Conservation (phyloP, 164 flowering plant genomes). For the Berberis thunbergii region DNA sequence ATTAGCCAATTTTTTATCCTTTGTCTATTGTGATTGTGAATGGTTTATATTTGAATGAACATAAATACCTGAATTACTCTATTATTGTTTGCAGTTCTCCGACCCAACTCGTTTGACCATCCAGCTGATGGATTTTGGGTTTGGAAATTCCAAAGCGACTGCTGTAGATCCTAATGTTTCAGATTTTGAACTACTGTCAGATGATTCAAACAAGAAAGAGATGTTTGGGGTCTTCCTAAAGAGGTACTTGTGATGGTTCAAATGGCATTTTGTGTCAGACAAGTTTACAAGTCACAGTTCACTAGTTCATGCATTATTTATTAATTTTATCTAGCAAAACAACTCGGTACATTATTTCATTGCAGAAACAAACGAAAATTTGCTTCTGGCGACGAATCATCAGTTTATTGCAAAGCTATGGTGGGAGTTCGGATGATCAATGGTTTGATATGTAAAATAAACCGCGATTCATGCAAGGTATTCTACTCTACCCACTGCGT, state of each 20-base stretch:
- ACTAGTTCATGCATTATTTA: too few species aligned
- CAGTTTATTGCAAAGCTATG: conserved; percentile 32
- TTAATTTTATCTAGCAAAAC: not conserved
- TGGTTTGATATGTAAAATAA: conserved; percentile 87
- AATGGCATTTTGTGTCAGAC: not conserved
- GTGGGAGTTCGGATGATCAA: conserved; percentile 57
- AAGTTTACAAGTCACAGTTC: not conserved
- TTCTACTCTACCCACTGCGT: not conserved
- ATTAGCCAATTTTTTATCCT: not conserved
- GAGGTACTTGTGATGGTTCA: conserved; percentile 33
- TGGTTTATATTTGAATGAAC: not conserved
- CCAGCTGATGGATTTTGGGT: conserved; percentile 77
- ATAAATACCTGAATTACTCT: not conserved
- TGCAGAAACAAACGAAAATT: conserved; percentile 64
- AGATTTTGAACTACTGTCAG: conserved; percentile 63
- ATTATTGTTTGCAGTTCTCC: conserved; percentile 40
- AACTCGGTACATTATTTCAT: conserved; percentile 1
- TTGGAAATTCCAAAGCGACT: conserved; percentile 72
- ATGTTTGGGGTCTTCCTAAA: conserved; percentile 50
- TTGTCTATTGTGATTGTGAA: not conserved
- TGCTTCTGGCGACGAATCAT: conserved; percentile 33
- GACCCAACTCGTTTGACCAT: conserved; percentile 54
- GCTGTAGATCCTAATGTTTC: conserved; percentile 81
- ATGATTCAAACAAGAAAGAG: conserved; percentile 42
- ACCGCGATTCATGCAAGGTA: conserved; percentile 82